Percentiles rank a stretch among this genome's conserved stretches.
Evolutionary conservation across 495 filamentous ascomycete species (phyloP).

Genomic region (Rusavskia elegans): DNA sequence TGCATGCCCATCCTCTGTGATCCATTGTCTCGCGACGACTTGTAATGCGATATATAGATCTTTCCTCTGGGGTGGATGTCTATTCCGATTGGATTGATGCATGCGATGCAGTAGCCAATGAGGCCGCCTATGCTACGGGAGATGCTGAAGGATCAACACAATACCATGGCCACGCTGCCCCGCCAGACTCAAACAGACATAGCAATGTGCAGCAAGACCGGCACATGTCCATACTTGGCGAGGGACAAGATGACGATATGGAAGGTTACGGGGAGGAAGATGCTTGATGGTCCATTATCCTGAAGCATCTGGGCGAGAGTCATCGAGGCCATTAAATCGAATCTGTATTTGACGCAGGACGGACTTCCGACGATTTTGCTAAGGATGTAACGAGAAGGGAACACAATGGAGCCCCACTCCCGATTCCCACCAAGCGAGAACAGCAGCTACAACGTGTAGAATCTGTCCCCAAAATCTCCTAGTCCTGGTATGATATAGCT

Average conservation of each 20-base stretch:
- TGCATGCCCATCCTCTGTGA: background rate
- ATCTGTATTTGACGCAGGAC: too few relatives aligned
- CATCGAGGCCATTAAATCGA: too few relatives aligned
- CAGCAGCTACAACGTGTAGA: slow-evolving; percentile 45
- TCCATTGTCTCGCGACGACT: background rate
- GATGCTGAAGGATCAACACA: slow-evolving; percentile 26
- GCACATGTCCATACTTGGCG: slow-evolving; percentile 10
- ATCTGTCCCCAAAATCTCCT: slow-evolving; percentile 93
- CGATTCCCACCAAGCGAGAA: too few relatives aligned
- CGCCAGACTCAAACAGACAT: background rate
- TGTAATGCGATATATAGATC: slow-evolving; percentile 33
- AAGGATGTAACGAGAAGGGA: too few relatives aligned
- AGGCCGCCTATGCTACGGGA: slow-evolving; percentile 27
- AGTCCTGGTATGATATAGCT: slow-evolving; percentile 95
- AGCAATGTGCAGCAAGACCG: background rate
- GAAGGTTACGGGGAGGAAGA: background rate
- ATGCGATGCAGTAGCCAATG: slow-evolving; percentile 65
- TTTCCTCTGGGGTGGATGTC: slow-evolving; percentile 82
- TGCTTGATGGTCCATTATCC: background rate
- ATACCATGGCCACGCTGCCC: slow-evolving; percentile 7
- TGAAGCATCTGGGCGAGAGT: too few relatives aligned
- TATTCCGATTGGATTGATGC: slow-evolving; percentile 98
- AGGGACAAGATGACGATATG: slow-evolving; percentile 20
- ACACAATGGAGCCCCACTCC: too few relatives aligned
- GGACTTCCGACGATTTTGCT: too few relatives aligned